phyloP scores from a whole-genome alignment of 805 yeast species.

The Zygosaccharomyces bailii region DNA sequence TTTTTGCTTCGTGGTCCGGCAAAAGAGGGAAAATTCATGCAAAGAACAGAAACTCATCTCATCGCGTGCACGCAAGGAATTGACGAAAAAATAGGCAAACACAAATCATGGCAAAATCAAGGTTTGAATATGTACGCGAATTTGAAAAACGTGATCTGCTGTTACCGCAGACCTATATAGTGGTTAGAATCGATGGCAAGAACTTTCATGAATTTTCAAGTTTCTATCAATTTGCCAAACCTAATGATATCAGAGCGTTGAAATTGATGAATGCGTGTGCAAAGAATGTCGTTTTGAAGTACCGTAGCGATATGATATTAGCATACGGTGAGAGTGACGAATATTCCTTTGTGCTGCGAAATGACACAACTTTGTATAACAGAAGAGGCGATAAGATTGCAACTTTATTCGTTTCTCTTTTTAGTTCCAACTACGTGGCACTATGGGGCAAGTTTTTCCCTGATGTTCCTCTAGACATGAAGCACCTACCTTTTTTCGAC shows the following conservation, averaged over 20 bases:
- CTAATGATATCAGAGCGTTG: constrained; percentile 79
- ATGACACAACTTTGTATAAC: constrained; percentile 66
- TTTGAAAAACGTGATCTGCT: constrained; percentile 74
- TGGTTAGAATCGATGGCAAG: constrained; percentile 87
- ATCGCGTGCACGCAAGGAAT: not conserved
- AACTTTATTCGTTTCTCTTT: constrained; percentile 75
- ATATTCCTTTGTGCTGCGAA: constrained; percentile 73
- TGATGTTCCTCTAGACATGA: constrained; percentile 43
- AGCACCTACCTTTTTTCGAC: constrained; percentile 80
- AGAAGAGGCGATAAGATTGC: constrained; percentile 77
- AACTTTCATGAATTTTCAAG: constrained; percentile 86
- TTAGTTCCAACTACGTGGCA: constrained; percentile 69
- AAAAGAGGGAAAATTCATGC: no score
- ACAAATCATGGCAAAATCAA: constrained; percentile 66
- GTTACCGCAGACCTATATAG: constrained; percentile 76
- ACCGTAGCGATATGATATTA: constrained; percentile 65
- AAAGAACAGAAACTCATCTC: constrained; percentile 1
- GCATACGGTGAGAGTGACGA: constrained; percentile 98
- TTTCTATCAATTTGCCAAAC: constrained; percentile 73
- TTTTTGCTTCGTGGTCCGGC: no score
- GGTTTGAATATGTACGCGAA: constrained; percentile 79
- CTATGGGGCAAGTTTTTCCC: constrained; percentile 65
- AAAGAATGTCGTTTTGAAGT: constrained; percentile 51
- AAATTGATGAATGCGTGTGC: constrained; percentile 83
- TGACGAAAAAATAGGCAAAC: not conserved